Evolutionary conservation across 768 basidiomycete genomes (phyloP), one percentile per base, ranked within the genome.

Genomic region (Arthromyces matolae): DNA sequence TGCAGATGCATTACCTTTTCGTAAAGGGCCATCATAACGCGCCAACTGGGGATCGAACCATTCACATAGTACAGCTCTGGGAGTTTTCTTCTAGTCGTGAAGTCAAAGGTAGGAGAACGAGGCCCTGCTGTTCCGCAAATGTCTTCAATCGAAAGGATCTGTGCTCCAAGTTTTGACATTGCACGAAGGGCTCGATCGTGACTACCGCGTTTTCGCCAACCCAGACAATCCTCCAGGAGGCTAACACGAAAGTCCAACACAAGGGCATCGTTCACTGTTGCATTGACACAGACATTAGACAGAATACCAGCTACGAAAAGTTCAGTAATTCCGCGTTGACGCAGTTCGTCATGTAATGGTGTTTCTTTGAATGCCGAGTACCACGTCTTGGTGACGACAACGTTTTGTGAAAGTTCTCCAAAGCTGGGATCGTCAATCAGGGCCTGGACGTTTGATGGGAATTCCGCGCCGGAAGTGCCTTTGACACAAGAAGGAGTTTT

Each of bases 331-430:
- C 48, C 45, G 12, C 50, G 52, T 8, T 43, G 38, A 31, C 44
- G 34, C 18, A 65, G 49, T 27, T 58, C 51, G 18, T 35, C 38
- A 18, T 47, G 46, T 23, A 63, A 51, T 10, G 47, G 32, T 10
- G 56, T 62, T 10, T 60, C 61, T 40, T 64, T 63, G 48, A 61
- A 65, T 10, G 57, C 58, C 6, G 64, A 60, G 39, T 60, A 62
- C 55, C 55, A 58, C 12, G 50, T 54, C 29, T 65, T 65, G 6
- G 54, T 60, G 20, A 64, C 19, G 42, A 60, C 45, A 7, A 48
- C 42, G 39, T 45, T 54, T 19, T 52, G 34, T n/a, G 32, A 12
- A 4, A 35, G 37, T n/a, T 34, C 23, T 31, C 14, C 33, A 31
- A 45, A 18, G 16, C 50, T 52, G 14, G 35, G 42, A 3, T 51